These are phyloP conservation scores for Diaporthe citrichinensis DNA, from an alignment of 2,329 filamentous ascomycete species.

Conservation along the genomic window DNA sequence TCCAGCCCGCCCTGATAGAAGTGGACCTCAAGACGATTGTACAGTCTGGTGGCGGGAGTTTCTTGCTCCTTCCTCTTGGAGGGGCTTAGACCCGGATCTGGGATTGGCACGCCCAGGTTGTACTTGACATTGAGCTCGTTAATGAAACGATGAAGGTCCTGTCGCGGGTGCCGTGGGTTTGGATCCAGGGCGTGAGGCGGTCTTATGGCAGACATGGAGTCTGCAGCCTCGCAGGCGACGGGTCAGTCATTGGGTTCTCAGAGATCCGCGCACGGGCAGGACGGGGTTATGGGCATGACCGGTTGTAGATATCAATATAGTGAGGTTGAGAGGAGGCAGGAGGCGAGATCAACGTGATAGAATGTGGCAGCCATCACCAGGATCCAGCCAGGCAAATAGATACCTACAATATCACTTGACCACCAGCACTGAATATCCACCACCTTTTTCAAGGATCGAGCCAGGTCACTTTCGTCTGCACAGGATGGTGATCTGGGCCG, in stretches of 20 bases:
- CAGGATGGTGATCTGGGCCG: not conserved
- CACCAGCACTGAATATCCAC: not conserved
- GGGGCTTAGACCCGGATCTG: slow-evolving; percentile 44
- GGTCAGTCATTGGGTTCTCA: slow-evolving; percentile 16
- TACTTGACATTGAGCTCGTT: slow-evolving; percentile 47
- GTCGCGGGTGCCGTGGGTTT: slow-evolving; percentile 11
- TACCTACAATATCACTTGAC: not conserved
- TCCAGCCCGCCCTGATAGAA: slow-evolving; percentile 43
- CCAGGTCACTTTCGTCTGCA: not conserved
- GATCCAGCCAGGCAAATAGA: not conserved
- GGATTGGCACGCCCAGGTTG: slow-evolving; percentile 46
- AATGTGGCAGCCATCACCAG: not conserved
- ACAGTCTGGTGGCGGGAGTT: slow-evolving; percentile 28
- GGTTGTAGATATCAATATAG: not conserved
- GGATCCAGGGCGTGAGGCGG: not conserved
- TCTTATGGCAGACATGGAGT: slow-evolving; percentile 20
- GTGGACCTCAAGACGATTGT: slow-evolving; percentile 44
- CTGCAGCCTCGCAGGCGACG: not conserved
- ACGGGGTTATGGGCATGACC: not conserved
- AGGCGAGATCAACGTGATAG: not conserved
- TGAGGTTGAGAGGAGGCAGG: not conserved
- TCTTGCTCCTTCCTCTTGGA: slow-evolving; percentile 42
- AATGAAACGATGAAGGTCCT: slow-evolving; percentile 41
- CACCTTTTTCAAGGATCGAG: not conserved
- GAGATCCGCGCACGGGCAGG: not conserved